A percentile compares a stretch with the other conserved stretches of the same genome.
These are phyloP conservation scores for Colletotrichum incanum DNA, from an alignment of 2,329 filamentous ascomycete genomes.

Conservation along the genomic window DNA sequence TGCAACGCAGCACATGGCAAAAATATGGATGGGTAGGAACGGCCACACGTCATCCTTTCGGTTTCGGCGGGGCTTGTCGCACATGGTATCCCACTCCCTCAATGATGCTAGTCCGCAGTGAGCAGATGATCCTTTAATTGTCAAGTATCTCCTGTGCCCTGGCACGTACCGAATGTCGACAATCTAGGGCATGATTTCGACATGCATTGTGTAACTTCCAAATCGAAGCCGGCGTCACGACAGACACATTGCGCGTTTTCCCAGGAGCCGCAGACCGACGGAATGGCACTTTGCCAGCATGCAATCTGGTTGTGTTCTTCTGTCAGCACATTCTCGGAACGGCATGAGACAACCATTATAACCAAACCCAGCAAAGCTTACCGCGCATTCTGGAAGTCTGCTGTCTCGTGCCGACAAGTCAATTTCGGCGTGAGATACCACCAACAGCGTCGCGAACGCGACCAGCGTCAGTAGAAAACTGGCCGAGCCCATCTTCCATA, in stretches of 20 bases:
- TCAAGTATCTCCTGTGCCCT: background rate
- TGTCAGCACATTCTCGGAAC: background rate
- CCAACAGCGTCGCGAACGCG: background rate
- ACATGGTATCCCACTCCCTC: conserved; percentile 34
- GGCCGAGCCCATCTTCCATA: background rate
- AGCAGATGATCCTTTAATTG: background rate
- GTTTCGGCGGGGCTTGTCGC: conserved; percentile 15
- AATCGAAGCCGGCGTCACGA: conserved; percentile 5
- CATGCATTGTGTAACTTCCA: conserved; percentile 28
- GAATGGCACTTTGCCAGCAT: conserved; percentile 16
- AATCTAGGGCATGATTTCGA: conserved; percentile 24
- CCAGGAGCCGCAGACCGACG: conserved; percentile 13
- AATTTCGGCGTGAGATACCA: background rate
- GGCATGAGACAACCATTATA: background rate
- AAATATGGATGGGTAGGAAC: conserved; percentile 29
- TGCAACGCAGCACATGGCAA: conserved; percentile 18
- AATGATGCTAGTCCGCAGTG: background rate
- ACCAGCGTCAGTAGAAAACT: background rate
- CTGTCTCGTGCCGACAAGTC: conserved; percentile 17
- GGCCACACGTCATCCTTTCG: conserved; percentile 20
- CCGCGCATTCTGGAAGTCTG: conserved; percentile 8
- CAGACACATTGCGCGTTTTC: conserved; percentile 20
- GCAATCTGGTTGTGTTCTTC: background rate
- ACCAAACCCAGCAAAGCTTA: background rate
- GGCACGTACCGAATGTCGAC: conserved; percentile 19